Percentiles rank a stretch among this genome's conserved stretches.
Conservation (phyloP, 495 filamentous ascomycete species). For the Aspergillus bridgeri region DNA sequence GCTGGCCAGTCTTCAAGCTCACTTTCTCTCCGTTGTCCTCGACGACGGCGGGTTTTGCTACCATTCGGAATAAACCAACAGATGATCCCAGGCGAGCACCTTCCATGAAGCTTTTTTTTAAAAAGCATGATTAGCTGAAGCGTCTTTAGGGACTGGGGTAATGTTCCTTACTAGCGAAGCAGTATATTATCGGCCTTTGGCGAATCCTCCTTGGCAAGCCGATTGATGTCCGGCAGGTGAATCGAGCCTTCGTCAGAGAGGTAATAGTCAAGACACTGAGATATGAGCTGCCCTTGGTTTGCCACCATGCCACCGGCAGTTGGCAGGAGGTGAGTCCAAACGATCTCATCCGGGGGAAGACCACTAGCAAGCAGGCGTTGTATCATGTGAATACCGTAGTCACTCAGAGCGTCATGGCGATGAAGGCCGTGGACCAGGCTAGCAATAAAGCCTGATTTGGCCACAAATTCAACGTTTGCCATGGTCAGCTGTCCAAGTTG, state of each 20-base stretch:
- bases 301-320: conserved; percentile 59
- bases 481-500: conserved; percentile 60
- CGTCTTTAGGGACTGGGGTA: neutral
- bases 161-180: conserved; percentile 38
- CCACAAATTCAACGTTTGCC: conserved; percentile 58
- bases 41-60: conserved; percentile 36
- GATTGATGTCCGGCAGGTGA: conserved; percentile 56
- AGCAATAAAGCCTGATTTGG: conserved; percentile 47
- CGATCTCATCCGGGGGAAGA: conserved; percentile 58
- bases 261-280: conserved; percentile 74
- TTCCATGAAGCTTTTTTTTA: conserved; percentile 49
- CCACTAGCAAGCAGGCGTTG: conserved; percentile 61
- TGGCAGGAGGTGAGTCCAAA: conserved; percentile 66
- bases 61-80: conserved; percentile 50
- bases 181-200: conserved; percentile 45
- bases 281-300: conserved; percentile 69
- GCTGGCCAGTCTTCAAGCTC: conserved; percentile 43
- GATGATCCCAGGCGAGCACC: conserved; percentile 56
- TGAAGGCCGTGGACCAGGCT: conserved; percentile 42
- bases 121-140: conserved; percentile 12
- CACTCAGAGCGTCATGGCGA: conserved; percentile 46
- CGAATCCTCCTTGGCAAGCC: conserved; percentile 45
- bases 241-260: conserved; percentile 50
- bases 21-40: conserved; percentile 41
- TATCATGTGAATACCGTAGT: conserved; percentile 69